These are phyloP conservation scores for Ustulina deusta DNA, from an alignment of 2,329 filamentous ascomycete species.

Conservation along the genomic window DNA sequence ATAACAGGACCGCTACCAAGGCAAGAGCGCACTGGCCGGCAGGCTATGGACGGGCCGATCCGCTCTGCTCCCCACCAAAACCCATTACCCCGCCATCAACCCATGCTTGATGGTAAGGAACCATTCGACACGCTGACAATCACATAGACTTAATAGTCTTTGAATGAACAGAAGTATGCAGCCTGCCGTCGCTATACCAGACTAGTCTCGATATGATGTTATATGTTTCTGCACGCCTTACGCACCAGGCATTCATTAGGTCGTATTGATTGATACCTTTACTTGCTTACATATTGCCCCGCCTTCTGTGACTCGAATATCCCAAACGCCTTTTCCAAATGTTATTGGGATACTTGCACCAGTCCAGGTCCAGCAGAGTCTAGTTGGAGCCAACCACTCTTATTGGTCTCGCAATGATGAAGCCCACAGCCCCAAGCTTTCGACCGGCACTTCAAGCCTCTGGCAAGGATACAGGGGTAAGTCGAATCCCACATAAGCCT, in stretches of 20 bases:
- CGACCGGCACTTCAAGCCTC: background rate
- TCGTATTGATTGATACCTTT: background rate
- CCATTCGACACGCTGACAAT: background rate
- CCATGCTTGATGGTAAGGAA: background rate
- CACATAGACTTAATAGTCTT: background rate
- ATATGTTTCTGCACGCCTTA: background rate
- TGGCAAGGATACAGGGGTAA: background rate
- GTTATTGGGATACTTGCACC: background rate
- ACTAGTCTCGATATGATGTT: background rate
- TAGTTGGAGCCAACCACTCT: background rate
- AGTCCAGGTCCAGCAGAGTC: background rate
- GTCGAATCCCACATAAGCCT: constrained; percentile 1
- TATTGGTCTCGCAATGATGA: background rate
- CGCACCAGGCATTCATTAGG: background rate
- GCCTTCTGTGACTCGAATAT: background rate
- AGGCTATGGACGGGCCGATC: too few species aligned
- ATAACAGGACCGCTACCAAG: too few species aligned
- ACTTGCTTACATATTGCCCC: background rate
- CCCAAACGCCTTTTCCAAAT: background rate
- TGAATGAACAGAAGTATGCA: background rate
- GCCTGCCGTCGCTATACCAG: background rate
- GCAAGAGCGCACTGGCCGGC: too few species aligned
- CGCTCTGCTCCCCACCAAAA: too few species aligned
- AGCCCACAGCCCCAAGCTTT: background rate
- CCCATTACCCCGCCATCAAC: background rate